Base-by-base conservation (phyloP, 2,329 filamentous ascomycete genomes). In the Metarhizium guizhouense region DNA sequence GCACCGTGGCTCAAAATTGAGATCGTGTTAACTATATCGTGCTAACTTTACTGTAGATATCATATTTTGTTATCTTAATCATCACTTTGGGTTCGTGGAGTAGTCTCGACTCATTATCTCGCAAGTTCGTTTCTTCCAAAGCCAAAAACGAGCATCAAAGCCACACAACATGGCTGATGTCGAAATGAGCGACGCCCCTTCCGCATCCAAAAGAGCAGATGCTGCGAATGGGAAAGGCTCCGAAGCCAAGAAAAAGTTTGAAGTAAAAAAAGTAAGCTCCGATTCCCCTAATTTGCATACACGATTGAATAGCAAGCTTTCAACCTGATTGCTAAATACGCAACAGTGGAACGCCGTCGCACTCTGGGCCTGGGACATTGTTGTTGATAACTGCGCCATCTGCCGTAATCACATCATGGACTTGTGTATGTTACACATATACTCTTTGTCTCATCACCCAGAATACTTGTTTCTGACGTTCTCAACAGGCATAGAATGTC, bases 351-450 rank as follows among this genome's bases (percentile, higher is more conserved):
- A 97, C 66, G 94, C 94, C 0, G 94, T 99, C 53, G 92, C 94
- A 45, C 81, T 99, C 2, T 99, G 94, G 94, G 94, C 94, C 0
- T 99, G 94, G 94, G 94, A 99, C 70, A 99, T 99, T 57, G 92
- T 97, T 36, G 94, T 99, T 59, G 94, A 99, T 75, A 99, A 99
- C 81, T 99, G 94, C 71, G 94, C 94, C 66, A 99, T 99, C 70
- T 99, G 94, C 79, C 84, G 94, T 70, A 99, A 99, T 72, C 94
- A 99, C 72, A 99, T 99, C 73, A 99, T 99, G 94, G 94, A 99
- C 72, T 80, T 99, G 32, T 99, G 94, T 91, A 77, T 64, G 85
- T 72, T n/a, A 43, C 20, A 25, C 10, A 36, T 47, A 52, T 32
- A 5, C 13, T 18, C 16, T 6, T 18, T 16, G 10, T 45, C 18